Evolutionary conservation across 495 filamentous ascomycete genomes (phyloP), one percentile per base, ranked within the genome.

Genomic region (Aeminium ludgeri): DNA sequence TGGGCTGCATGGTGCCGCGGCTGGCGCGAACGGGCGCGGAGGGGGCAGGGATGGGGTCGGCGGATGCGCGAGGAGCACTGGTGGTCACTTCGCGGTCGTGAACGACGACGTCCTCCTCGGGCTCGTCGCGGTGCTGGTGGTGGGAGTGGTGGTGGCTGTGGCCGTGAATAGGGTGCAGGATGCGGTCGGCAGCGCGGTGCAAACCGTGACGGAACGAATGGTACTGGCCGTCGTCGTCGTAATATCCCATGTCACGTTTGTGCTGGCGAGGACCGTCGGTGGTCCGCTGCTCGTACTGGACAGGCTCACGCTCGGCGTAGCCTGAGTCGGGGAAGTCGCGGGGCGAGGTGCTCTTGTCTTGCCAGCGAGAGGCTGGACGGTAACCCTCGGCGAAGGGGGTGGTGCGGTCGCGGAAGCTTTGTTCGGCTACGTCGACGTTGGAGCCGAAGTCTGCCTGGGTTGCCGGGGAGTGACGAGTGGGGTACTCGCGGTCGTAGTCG

Each of bases 201-300:
- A 93, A 58, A 55, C 82, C 80, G 61, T 81, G 78, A 60, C 86
- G 82, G 78, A 93, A 78, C 44, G 81, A 87, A 70, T 93, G 86
- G 67, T 94, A 84, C 55, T 84, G 77, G 64, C 86, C 86, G 73
- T 87, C 80, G 67, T 91, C 82, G 82, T 93, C 86, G 84, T 91
- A 93, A 75, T 93, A 95, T 70, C 84, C 86, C 86, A 95, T 95
- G 46, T 62, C 59, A 60, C 45, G 44, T 61, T 82, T 82, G 65
- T 66, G 65, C 18, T 45, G 13, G 66, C 70, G 67, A 28, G 61
- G 58, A 30, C 40, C 41, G 52, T 73, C 66, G 49, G 69, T 64
- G 43, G 65, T 72, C 17, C 54, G 54, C 49, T 58, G 43, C 40
- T 60, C 41, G 44, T 25, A 44, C 30, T 15, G 13, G 17, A 44